Evolutionary conservation across 1,139 yeast genomes (phyloP).

Genomic region (Maudiozyma humilis): DNA sequence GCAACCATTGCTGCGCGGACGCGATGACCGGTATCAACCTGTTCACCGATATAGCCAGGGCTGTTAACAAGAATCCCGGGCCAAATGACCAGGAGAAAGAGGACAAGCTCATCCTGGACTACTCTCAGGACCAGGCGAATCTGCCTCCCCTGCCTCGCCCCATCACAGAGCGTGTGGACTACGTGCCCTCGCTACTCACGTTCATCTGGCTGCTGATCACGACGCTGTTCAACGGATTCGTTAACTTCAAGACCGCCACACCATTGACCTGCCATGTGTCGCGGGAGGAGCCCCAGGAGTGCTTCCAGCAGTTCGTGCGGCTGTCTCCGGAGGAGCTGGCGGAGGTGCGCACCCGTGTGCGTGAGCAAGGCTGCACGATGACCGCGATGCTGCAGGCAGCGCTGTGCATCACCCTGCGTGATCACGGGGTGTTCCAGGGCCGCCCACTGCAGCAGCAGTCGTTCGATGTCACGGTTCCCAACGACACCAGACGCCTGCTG

Average conservation of each 20-base stretch:
- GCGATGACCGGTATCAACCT: constrained; percentile 21
- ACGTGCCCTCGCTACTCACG: constrained; percentile 11
- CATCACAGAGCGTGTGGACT: constrained; percentile 20
- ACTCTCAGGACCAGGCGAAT: constrained; percentile 11
- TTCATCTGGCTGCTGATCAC: constrained; percentile 14
- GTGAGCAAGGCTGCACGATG: constrained; percentile 16
- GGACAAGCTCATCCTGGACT: constrained; percentile 10
- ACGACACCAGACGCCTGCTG: constrained; percentile 16
- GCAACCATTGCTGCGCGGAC: constrained; percentile 24
- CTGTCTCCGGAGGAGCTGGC: constrained; percentile 11
- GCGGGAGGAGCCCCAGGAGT: constrained; percentile 6
- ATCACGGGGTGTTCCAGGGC: constrained; percentile 15
- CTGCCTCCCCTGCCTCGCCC: constrained; percentile 16
- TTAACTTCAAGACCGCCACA: constrained; percentile 13
- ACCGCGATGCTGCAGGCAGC: constrained; percentile 26
- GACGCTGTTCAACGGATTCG: constrained; percentile 10
- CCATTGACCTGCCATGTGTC: constrained; percentile 9
- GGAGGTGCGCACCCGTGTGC: constrained; percentile 12
- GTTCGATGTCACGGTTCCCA: constrained; percentile 21
- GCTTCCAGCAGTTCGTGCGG: constrained; percentile 12
- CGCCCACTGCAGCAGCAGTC: constrained; percentile 16
- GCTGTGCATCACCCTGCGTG: constrained; percentile 17
- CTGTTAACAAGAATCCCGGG: constrained; percentile 5
- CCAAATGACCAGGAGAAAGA: not conserved
- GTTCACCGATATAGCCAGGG: constrained; percentile 16